A percentile compares a stretch with the other conserved stretches of the same genome.
phyloP scores from a whole-genome alignment of 2,329 filamentous ascomycete species.

The Allantophomopsis lycopodina region DNA sequence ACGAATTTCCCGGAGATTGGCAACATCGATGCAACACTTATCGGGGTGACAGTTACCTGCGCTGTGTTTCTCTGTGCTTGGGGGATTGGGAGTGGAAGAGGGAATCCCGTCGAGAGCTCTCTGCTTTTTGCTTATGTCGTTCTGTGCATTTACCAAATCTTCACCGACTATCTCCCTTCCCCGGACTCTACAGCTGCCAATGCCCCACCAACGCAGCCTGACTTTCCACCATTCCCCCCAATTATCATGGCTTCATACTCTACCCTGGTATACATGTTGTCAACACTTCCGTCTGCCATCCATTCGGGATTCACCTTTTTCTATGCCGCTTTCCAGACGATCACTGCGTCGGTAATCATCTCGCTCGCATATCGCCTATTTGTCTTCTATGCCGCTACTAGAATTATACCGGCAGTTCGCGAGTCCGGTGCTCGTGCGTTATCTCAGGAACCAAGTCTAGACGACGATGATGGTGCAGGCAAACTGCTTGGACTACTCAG shows the following conservation, averaged over 20 bases:
- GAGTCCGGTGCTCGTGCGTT: conserved; percentile 74
- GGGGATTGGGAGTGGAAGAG: conserved; percentile 85
- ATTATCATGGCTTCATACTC: conserved; percentile 98
- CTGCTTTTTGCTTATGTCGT: conserved; percentile 94
- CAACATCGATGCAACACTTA: conserved; percentile 83
- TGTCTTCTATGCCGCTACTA: conserved; percentile 88
- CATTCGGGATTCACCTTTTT: conserved; percentile 77
- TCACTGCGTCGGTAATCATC: conserved; percentile 91
- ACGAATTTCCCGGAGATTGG: conserved; percentile 86
- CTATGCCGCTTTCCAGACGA: conserved; percentile 84
- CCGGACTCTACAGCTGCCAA: conserved; percentile 41
- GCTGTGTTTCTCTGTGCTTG: conserved; percentile 86
- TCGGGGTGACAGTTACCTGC: conserved; percentile 84
- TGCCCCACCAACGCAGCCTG: conserved; percentile 50
- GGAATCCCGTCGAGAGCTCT: conserved; percentile 90
- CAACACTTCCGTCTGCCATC: conserved; percentile 69
- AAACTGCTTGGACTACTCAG: conserved; percentile 71
- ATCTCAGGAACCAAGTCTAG: conserved; percentile 71
- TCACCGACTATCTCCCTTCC: conserved; percentile 91
- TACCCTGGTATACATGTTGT: conserved; percentile 72
- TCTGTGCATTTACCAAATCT: conserved; percentile 98
- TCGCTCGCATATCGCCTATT: conserved; percentile 87
- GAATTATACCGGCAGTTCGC: conserved; percentile 87
- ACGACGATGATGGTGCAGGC: conserved; percentile 73
- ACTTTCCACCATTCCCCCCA: conserved; percentile 89